Base-by-base conservation (phyloP, 1,284 basidiomycete genomes). In the Golubevia sp. region DNA sequence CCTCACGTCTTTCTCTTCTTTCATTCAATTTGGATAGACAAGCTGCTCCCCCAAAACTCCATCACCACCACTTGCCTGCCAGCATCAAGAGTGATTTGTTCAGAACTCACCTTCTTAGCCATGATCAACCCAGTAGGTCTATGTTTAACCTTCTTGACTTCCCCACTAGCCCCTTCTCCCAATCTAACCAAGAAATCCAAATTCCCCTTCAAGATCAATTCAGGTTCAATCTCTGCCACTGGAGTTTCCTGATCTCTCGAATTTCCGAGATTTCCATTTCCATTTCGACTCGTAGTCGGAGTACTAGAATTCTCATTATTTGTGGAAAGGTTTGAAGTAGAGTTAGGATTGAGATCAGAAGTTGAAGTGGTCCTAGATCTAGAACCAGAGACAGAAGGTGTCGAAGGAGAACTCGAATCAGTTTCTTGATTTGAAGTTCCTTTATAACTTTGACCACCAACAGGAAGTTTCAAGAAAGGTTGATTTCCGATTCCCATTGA, bases 131-230 rank as follows among this genome's bases (percentile, higher is more conserved):
- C 89, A 0, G 89, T 92, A 56, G 90, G 89, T 77, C 86, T 89
- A 84, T 94, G 92, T 73, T 86, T 88, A 52, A 97, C 96, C 84
- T 94, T 92, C 84, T 93, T 90, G 21, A 99, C 97, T 4, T 94
- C 92, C 49, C 97, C 97, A 61, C 95, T 94, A 21, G 95, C 93
- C 48, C 97, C 97, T 82, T 99, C 97, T 13, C 97, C 97, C 0
- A 99, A 86, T 49, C 91, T 87, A 18, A 86, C 84, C 24, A 95
- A 69, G 64, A 91, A 89, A 67, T 92, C 91, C 49, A 97, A 86
- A 68, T 90, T 85, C 55, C 88, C 88, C 2, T 71, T 66, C 18
- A 79, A 44, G 0, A 66, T 62, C 13, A 74, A 57, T 11, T 75
- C 74, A 11, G 70, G 70, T 20, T 74, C 71, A 18, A 64, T 63